A percentile compares a stretch with the other conserved stretches of the same genome.
These are phyloP conservation scores for Allomyces macrogynus DNA, from an alignment of 192 early-diverging fungal species.

Conservation along the genomic window DNA sequence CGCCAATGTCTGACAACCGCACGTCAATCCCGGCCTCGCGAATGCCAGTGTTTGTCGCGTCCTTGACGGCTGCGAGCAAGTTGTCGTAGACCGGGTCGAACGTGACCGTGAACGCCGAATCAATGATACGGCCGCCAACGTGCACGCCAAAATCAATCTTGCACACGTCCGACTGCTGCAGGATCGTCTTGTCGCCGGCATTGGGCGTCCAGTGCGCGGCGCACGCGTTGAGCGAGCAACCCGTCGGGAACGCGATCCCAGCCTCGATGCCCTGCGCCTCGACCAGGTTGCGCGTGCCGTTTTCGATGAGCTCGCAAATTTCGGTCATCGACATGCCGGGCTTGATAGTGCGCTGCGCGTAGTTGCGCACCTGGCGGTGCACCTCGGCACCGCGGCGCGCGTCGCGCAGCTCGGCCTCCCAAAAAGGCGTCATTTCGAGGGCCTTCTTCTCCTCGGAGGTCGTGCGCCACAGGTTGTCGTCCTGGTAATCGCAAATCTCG, in stretches of 20 bases:
- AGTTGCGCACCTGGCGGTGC: constrained; percentile 71
- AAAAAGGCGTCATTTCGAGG: constrained; percentile 37
- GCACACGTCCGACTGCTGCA: constrained; percentile 75
- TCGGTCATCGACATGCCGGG: constrained; percentile 92
- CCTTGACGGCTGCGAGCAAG: constrained; percentile 70
- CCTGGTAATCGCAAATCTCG: constrained; percentile 62
- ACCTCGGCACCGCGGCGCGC: constrained; percentile 80
- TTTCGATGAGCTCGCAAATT: constrained; percentile 82
- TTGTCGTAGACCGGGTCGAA: constrained; percentile 81
- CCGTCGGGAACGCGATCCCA: constrained; percentile 89
- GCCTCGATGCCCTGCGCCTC: constrained; percentile 69
- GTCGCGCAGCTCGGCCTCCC: constrained; percentile 55
- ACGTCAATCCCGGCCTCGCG: constrained; percentile 90
- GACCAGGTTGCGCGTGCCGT: constrained; percentile 70
- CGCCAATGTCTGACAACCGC: constrained; percentile 81
- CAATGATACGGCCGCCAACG: constrained; percentile 79
- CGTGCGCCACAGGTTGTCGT: constrained; percentile 74
- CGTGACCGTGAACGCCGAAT: constrained; percentile 79
- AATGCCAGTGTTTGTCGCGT: constrained; percentile 91
- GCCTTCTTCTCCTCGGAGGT: constrained; percentile 85
- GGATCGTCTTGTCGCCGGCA: constrained; percentile 77
- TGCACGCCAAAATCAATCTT: constrained; percentile 96
- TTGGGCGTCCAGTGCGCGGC: constrained; percentile 98
- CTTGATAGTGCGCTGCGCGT: constrained; percentile 60
- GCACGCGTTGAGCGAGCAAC: constrained; percentile 77